Conservation (phyloP, 805 yeast genomes). For the Candida taoyuanica region DNA sequence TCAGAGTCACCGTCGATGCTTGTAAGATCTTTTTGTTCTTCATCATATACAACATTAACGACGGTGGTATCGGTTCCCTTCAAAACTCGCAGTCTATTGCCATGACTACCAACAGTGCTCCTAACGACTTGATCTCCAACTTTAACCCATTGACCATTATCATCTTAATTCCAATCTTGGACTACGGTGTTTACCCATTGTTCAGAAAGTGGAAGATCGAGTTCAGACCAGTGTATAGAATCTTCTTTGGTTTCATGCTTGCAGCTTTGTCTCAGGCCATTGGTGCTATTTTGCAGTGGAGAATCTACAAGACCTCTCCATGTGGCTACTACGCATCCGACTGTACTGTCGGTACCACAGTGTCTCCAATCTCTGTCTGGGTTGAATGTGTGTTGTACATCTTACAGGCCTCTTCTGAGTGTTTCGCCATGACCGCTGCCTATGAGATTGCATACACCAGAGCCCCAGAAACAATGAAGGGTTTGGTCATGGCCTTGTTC, state of each 20-base stretch:
- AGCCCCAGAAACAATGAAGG: conserved; percentile 58
- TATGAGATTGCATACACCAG: conserved; percentile 80
- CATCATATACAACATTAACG: conserved; percentile 71
- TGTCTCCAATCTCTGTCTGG: conserved; percentile 53
- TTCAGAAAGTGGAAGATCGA: conserved; percentile 44
- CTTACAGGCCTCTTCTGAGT: conserved; percentile 69
- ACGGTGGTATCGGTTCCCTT: conserved; percentile 53
- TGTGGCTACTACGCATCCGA: conserved; percentile 59
- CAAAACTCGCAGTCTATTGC: conserved; percentile 53
- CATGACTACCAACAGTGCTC: conserved; percentile 72
- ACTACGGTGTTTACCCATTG: conserved; percentile 51
- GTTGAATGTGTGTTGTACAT: conserved; percentile 64
- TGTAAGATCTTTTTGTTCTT: conserved; percentile 70
- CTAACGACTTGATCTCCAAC: conserved; percentile 75
- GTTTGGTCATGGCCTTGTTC: conserved; percentile 46
- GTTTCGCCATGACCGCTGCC: conserved; percentile 76
- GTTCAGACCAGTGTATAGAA: conserved; percentile 68
- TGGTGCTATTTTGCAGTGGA: conserved; percentile 58
- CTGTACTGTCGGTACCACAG: conserved; percentile 36
- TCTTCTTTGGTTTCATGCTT: conserved; percentile 63
- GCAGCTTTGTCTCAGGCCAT: conserved; percentile 37
- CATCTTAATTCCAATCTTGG: conserved; percentile 71
- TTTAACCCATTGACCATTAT: conserved; percentile 73
- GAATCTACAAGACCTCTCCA: conserved; percentile 66
- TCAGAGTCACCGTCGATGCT: conserved; percentile 57